Conservation (phyloP, 169 alveolate genomes). For the Prorocentrum cordatum region DNA sequence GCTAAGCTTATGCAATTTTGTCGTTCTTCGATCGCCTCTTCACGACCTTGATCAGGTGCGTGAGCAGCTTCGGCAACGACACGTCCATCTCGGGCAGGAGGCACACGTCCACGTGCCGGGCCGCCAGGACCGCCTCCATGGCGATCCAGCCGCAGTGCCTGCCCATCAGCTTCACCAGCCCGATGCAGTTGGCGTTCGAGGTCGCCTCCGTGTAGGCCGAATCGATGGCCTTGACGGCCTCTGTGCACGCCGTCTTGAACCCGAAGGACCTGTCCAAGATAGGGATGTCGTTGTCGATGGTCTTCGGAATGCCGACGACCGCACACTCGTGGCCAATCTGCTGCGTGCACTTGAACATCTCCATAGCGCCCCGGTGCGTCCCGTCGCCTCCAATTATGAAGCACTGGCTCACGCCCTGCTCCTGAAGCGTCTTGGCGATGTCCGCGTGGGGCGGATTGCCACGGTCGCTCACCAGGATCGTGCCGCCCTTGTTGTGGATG, state of each 20-base stretch:
- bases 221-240: conserved; percentile 63
- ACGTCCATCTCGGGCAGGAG: conserved; percentile 48
- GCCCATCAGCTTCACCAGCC: conserved; percentile 57
- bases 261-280: conserved; percentile 79
- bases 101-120: background rate
- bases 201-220: conserved; percentile 60
- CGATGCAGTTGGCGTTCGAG: conserved; percentile 53
- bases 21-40: too few relatives aligned
- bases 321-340: conserved; percentile 68
- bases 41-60: conserved; percentile 13
- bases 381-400: conserved; percentile 38
- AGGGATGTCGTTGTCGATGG: conserved; percentile 87
- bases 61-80: conserved; percentile 10
- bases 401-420: conserved; percentile 10
- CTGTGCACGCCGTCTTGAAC: conserved; percentile 61
- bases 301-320: conserved; percentile 83
- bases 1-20: too few relatives aligned
- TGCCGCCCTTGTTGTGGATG: conserved; percentile 60
- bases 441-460: conserved; percentile 63
- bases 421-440: conserved; percentile 44
- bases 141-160: background rate
- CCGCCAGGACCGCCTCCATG: background rate
- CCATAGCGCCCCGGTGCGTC: conserved; percentile 56
- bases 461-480: conserved; percentile 43
- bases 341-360: conserved; percentile 50